Evolutionary conservation across 768 basidiomycete genomes (phyloP).

Genomic region (Lactifluus subvellereus): DNA sequence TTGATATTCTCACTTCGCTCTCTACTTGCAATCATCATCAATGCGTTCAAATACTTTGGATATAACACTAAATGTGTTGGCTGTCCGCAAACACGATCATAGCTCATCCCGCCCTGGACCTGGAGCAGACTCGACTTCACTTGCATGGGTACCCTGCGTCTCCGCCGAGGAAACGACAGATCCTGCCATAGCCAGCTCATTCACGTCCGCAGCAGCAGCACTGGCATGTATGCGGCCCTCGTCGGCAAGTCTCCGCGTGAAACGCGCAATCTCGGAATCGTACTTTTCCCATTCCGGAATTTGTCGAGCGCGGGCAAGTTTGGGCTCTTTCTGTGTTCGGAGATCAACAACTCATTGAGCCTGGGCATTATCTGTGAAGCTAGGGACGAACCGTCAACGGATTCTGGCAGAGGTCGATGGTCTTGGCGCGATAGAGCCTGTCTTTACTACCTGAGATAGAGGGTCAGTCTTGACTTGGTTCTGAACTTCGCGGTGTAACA

Average conservation of each 20-base stretch:
- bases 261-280: slow-evolving; percentile 82
- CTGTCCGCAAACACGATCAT: neutral
- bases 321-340: slow-evolving; percentile 86
- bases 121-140: neutral
- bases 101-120: slow-evolving; percentile 13
- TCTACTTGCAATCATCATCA: too few relatives aligned
- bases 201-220: slow-evolving; percentile 61
- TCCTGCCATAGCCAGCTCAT: slow-evolving; percentile 53
- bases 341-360: neutral
- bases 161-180: slow-evolving; percentile 22
- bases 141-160: neutral
- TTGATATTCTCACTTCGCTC: neutral
- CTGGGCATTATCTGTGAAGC: neutral
- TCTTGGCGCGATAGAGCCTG: slow-evolving; percentile 70
- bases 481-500: slow-evolving; percentile 27
- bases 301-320: slow-evolving; percentile 84
- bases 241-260: slow-evolving; percentile 66
- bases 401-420: slow-evolving; percentile 95
- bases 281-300: slow-evolving; percentile 99
- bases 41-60: neutral
- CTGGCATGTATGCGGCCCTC: slow-evolving; percentile 64
- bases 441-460: slow-evolving; percentile 65
- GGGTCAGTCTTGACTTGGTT: neutral
- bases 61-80: neutral
- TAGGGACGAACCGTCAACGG: slow-evolving; percentile 70